Percentiles rank a stretch among this genome's conserved stretches.
Conservation (phyloP, 768 basidiomycete species). For the Calocera cornea region DNA sequence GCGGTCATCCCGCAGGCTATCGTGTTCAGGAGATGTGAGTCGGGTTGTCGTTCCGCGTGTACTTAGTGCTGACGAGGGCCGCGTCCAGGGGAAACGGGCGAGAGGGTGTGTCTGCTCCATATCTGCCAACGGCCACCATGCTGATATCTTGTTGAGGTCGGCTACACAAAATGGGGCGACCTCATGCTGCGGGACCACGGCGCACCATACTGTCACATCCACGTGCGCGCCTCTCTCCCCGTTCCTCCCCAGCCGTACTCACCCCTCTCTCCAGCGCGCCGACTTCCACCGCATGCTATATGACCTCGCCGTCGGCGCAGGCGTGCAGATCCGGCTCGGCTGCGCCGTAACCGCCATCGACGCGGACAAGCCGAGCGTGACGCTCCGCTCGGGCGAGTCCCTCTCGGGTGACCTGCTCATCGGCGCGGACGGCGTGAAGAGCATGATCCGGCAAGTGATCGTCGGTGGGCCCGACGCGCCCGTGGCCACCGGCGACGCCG, state of each 20-base stretch:
- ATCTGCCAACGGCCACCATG: too few relatives aligned
- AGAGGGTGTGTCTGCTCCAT: slow-evolving; percentile 20
- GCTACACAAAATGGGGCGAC: slow-evolving; percentile 30
- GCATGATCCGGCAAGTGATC: slow-evolving; percentile 37
- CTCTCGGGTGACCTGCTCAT: slow-evolving; percentile 34
- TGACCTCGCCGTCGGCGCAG: slow-evolving; percentile 24
- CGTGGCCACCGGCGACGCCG: slow-evolving; percentile 45
- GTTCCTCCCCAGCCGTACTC: background rate
- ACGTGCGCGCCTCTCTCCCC: slow-evolving; percentile 17
- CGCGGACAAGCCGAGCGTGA: slow-evolving; percentile 24
- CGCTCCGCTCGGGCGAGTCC: slow-evolving; percentile 31
- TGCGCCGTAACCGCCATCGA: slow-evolving; percentile 21
- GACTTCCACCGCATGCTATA: slow-evolving; percentile 39
- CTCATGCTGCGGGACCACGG: slow-evolving; percentile 31
- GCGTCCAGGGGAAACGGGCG: slow-evolving; percentile 23
- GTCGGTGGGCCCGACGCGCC: slow-evolving; percentile 34
- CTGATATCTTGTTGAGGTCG: slow-evolving; percentile 12
- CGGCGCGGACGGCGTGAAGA: slow-evolving; percentile 40
- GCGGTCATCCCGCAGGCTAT: slow-evolving; percentile 30
- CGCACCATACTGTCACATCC: slow-evolving; percentile 39
- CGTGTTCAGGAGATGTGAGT: slow-evolving; percentile 29
- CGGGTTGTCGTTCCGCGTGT: background rate
- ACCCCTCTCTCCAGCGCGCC: slow-evolving; percentile 24
- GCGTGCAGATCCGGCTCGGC: slow-evolving; percentile 12
- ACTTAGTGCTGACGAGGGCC: background rate